These are phyloP conservation scores for Fusarium mangiferae DNA, from an alignment of 2,329 filamentous ascomycete species.

Conservation along the genomic window DNA sequence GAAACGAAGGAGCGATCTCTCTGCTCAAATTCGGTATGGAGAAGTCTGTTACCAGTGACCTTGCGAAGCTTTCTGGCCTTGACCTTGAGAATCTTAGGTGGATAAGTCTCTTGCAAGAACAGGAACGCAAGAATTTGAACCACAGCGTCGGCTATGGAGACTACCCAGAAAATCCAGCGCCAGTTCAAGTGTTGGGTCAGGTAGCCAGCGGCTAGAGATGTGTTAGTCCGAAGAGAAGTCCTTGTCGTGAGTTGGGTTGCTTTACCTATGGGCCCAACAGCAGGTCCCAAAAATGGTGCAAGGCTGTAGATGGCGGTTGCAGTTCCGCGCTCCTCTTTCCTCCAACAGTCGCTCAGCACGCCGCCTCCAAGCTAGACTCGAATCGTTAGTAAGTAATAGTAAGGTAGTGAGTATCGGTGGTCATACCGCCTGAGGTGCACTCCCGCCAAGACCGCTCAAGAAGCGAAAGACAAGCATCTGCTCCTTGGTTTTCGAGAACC, in stretches of 20 bases:
- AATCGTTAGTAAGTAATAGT: neutral
- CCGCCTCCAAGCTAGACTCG: slow-evolving; percentile 53
- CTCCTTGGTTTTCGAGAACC: slow-evolving; percentile 56
- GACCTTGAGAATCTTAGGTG: slow-evolving; percentile 45
- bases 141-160: slow-evolving; percentile 51
- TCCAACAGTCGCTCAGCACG: slow-evolving; percentile 60
- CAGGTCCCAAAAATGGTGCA: slow-evolving; percentile 56
- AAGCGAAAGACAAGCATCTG: slow-evolving; percentile 63
- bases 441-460: slow-evolving; percentile 58
- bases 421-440: slow-evolving; percentile 56
- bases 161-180: slow-evolving; percentile 58
- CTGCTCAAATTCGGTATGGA: slow-evolving; percentile 46
- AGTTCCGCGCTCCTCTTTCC: slow-evolving; percentile 52
- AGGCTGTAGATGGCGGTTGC: slow-evolving; percentile 50
- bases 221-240: neutral
- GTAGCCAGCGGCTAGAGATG: slow-evolving; percentile 51
- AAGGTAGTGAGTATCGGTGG: rapidly evolving
- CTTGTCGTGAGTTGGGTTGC: rapidly evolving
- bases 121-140: slow-evolving; percentile 50
- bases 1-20: slow-evolving; percentile 41
- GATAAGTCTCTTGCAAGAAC: slow-evolving; percentile 54
- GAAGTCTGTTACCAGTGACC: slow-evolving; percentile 42
- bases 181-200: slow-evolving; percentile 51
- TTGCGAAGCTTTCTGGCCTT: slow-evolving; percentile 45
- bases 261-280: slow-evolving; percentile 53